phyloP scores from a whole-genome alignment of 2,329 filamentous ascomycete species.

The Penicillium sp. region DNA sequence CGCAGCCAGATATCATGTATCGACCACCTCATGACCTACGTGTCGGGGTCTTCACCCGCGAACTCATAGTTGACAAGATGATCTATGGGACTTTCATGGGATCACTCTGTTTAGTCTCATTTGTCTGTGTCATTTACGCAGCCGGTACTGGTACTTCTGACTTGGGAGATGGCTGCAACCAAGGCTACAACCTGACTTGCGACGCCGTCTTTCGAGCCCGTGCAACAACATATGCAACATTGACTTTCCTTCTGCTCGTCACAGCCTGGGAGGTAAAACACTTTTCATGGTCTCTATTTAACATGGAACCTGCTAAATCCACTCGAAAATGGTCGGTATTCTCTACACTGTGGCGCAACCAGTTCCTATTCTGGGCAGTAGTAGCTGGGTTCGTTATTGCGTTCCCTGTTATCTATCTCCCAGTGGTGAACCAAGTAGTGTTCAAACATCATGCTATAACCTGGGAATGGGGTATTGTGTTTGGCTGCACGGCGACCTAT shows the following conservation, averaged over 20 bases:
- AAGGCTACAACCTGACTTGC: slow-evolving; percentile 53
- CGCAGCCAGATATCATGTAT: slow-evolving; percentile 75
- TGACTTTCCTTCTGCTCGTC: slow-evolving; percentile 76
- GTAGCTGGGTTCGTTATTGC: slow-evolving; percentile 59
- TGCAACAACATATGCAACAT: slow-evolving; percentile 72
- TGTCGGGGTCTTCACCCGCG: slow-evolving; percentile 46
- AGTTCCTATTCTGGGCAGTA: slow-evolving; percentile 71
- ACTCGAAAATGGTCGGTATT: slow-evolving; percentile 69
- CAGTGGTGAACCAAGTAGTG: slow-evolving; percentile 65
- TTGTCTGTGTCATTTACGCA: slow-evolving; percentile 45
- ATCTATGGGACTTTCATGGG: slow-evolving; percentile 52
- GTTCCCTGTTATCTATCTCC: slow-evolving; percentile 68
- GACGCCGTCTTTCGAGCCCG: slow-evolving; percentile 68
- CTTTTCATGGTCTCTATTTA: slow-evolving; percentile 74
- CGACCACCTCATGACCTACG: slow-evolving; percentile 72
- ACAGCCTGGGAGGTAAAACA: slow-evolving; percentile 79
- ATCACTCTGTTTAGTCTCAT: slow-evolving; percentile 46
- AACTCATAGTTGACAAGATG: slow-evolving; percentile 47
- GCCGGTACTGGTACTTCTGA: slow-evolving; percentile 48
- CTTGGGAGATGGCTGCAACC: slow-evolving; percentile 61
- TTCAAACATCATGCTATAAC: slow-evolving; percentile 68
- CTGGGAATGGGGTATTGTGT: slow-evolving; percentile 70
- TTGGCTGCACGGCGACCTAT: slow-evolving; percentile 63
- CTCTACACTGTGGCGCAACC: slow-evolving; percentile 69
- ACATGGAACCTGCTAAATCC: slow-evolving; percentile 56